Conservation (phyloP, 306 rosid species). For the Fagus crenata region DNA sequence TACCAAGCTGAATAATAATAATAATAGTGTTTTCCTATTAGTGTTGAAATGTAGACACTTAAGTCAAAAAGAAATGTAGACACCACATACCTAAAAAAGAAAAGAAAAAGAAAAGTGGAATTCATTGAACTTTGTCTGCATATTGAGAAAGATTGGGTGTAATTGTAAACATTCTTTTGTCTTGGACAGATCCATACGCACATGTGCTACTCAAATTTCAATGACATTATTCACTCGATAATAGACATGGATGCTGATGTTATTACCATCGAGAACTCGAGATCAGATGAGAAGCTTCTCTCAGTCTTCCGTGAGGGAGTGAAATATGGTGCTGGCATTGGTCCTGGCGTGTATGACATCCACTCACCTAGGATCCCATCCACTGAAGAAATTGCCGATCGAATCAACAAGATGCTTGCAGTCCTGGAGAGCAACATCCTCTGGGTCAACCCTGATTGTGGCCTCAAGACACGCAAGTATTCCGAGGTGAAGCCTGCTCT, state of each 20-base stretch:
- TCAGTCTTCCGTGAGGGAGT: slow-evolving; percentile 84
- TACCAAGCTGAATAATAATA: too few relatives aligned
- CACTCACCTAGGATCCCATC: slow-evolving; percentile 94
- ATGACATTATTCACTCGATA: slow-evolving; percentile 79
- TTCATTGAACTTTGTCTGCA: not conserved
- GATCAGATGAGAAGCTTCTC: slow-evolving; percentile 80
- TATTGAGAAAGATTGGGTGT: not conserved
- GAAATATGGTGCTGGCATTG: slow-evolving; percentile 80
- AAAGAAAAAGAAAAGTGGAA: not conserved
- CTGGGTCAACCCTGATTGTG: slow-evolving; percentile 93
- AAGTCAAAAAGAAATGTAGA: too few relatives aligned
- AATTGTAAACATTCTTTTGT: not conserved
- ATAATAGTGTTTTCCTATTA: too few relatives aligned
- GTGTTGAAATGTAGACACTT: too few relatives aligned
- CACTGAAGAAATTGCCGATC: slow-evolving; percentile 62
- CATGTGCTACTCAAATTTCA: slow-evolving; percentile 91
- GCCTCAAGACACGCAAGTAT: slow-evolving; percentile 85
- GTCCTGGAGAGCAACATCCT: slow-evolving; percentile 76
- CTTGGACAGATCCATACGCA: slow-evolving; percentile 79
- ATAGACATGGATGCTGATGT: slow-evolving; percentile 91
- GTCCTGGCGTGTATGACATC: slow-evolving; percentile 85
- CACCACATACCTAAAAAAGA: too few relatives aligned
- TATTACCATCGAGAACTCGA: slow-evolving; percentile 85
- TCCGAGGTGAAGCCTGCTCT: slow-evolving; percentile 72
- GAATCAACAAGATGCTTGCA: slow-evolving; percentile 72